Evolutionary conservation across 768 basidiomycete species (phyloP), one percentile per base, ranked within the genome.

Genomic region (Roridomyces roridus): DNA sequence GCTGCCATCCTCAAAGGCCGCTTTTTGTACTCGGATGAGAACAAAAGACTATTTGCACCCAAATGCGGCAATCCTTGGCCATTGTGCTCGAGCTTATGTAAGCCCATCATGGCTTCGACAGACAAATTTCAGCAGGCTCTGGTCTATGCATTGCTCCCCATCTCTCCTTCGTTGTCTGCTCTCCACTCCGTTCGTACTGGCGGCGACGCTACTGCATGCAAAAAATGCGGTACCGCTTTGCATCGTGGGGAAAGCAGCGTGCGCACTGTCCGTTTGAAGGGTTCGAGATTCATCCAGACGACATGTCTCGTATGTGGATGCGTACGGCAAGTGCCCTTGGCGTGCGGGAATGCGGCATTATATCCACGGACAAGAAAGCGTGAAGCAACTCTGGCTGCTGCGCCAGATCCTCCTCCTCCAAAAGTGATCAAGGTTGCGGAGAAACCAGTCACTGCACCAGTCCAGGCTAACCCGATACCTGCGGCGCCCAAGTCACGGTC

Each of bases 121-220:
- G 47, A 69, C 49, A 79, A 74, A 62, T 85, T 83, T 60, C 77
- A 79, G 57, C 70, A 77, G 36, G 70, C 78, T 12, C 65, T 89
- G 17, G 77, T 88, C 15, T 75, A 71, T 59, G 67, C 74, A 17
- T 70, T 91, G 49, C 75, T 82, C 24, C 59, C 80, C 4, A 62
- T 82, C 34, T 85, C 87, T 3, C 79, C 86, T 9, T 44, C 75
- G 29, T 81, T 92, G 44, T 81, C 90, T 14, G 88, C 89, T 35
- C 74, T 88, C 25, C 88, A 91, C 66, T 69, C 79, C 0, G 65
- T 74, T 14, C 79, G 83, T 43, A 70, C 72, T 17, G 72, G 68
- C 44, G 47, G 65, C 7, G 57, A 74, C 44, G 68, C 69, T 40
- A 57, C 56, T 39, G 26, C 66, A 31, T 48, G 51, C 63, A 45